Percentiles rank a stretch among this genome's conserved stretches.
These are phyloP conservation scores for Kwoniella mangroviensis DNA, from an alignment of 768 basidiomycete species.

Conservation along the genomic window DNA sequence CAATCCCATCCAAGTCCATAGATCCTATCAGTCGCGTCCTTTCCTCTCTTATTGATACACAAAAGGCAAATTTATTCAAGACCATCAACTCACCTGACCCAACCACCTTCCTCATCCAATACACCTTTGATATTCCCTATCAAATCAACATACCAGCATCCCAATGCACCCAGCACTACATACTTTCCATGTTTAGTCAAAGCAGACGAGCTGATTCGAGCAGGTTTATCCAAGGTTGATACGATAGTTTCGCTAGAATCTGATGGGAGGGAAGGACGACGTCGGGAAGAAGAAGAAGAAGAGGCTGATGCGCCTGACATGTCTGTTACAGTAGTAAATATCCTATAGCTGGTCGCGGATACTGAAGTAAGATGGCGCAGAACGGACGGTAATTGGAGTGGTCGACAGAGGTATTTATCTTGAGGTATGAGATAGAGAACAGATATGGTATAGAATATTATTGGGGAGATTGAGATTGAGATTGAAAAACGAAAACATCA, in stretches of 20 bases:
- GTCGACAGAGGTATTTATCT: too few relatives aligned
- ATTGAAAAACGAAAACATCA: background rate
- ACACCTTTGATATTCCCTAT: slow-evolving; percentile 18
- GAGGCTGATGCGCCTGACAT: slow-evolving; percentile 2
- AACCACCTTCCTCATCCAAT: slow-evolving; percentile 25
- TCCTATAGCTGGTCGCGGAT: too few relatives aligned
- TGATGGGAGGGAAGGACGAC: slow-evolving; percentile 22
- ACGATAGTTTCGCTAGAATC: slow-evolving; percentile 16
- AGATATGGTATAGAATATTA: background rate
- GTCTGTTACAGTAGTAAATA: too few relatives aligned
- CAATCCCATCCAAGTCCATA: background rate
- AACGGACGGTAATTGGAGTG: too few relatives aligned
- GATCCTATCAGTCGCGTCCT: background rate
- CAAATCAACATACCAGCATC: slow-evolving; percentile 47
- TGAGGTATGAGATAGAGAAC: background rate
- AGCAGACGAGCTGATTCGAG: background rate
- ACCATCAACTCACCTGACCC: slow-evolving; percentile 26
- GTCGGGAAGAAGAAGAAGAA: slow-evolving; percentile 1
- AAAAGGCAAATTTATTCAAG: too few relatives aligned
- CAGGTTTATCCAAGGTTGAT: slow-evolving; percentile 5
- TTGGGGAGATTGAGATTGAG: background rate
- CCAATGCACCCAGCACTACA: slow-evolving; percentile 38
- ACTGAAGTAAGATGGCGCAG: too few relatives aligned
- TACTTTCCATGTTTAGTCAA: slow-evolving; percentile 55
- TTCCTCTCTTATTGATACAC: background rate